Evolutionary conservation across 768 basidiomycete species (phyloP).

Genomic region (Leucosporidium yakuticum): DNA sequence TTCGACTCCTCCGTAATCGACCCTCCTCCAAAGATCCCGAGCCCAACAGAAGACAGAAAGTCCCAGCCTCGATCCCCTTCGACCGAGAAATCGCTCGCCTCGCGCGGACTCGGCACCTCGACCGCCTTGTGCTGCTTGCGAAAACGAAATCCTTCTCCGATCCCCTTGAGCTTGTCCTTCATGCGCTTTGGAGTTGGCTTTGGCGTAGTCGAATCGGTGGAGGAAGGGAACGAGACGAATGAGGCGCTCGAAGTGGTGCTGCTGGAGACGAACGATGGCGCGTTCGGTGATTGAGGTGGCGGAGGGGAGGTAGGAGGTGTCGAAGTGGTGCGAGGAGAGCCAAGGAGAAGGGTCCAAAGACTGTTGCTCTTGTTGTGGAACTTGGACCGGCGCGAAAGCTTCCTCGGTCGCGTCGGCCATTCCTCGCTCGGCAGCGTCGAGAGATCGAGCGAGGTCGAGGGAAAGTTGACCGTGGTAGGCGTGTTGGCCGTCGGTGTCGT

Average conservation of each 20-base stretch:
- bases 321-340: not conserved
- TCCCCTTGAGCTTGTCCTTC: constrained; percentile 3
- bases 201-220: too few species aligned
- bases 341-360: not conserved
- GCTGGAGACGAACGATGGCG: not conserved
- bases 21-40: constrained; percentile 7
- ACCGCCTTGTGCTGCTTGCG: not conserved
- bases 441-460: not conserved
- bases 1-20: too few species aligned
- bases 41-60: not conserved
- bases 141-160: not conserved
- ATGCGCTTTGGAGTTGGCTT: not conserved
- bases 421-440: constrained; percentile 1
- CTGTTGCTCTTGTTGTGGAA: constrained; percentile 5
- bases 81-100: not conserved
- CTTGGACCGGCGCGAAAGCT: not conserved
- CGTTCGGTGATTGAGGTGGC: constrained; percentile 6
- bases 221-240: too few species aligned
- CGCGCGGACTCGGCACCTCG: not conserved
- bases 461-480: not conserved
- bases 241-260: not conserved
- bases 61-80: not conserved
- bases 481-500: constrained; percentile 6
- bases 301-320: not conserved
- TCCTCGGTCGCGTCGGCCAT: not conserved